Evolutionary conservation across 495 filamentous ascomycete species (phyloP).

Genomic region (Penicillium salamii): DNA sequence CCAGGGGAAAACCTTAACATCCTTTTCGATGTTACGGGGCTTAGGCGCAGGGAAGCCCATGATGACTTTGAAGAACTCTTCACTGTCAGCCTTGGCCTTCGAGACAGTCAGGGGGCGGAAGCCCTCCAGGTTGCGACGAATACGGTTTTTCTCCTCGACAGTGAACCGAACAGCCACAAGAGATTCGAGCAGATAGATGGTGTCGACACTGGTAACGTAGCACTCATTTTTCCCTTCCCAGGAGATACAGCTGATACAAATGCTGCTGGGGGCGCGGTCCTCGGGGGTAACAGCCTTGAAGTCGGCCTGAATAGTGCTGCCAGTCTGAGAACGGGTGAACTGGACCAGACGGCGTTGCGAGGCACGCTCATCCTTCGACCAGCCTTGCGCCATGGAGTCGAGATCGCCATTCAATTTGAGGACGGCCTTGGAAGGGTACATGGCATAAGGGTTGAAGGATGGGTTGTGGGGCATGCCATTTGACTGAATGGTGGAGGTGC

Average conservation of each 20-base stretch:
- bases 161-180: constrained; percentile 80
- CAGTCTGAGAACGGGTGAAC: constrained; percentile 76
- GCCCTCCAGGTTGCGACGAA: constrained; percentile 89
- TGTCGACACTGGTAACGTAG: constrained; percentile 94
- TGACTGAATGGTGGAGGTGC: constrained; percentile 75
- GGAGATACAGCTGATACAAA: constrained; percentile 86
- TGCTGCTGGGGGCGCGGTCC: constrained; percentile 67
- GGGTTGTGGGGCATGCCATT: constrained; percentile 42
- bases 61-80: constrained; percentile 97
- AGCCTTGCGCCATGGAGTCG: constrained; percentile 71
- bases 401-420: constrained; percentile 85
- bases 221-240: constrained; percentile 90
- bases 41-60: constrained; percentile 97
- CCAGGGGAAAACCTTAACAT: constrained; percentile 98
- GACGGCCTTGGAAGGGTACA: constrained; percentile 83
- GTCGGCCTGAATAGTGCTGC: constrained; percentile 66
- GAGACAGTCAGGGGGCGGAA: constrained; percentile 88
- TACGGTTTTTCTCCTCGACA: constrained; percentile 97
- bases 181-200: constrained; percentile 87
- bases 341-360: constrained; percentile 77
- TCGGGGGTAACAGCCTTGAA: constrained; percentile 70
- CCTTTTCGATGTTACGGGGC: constrained; percentile 96
- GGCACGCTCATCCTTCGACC: constrained; percentile 76
- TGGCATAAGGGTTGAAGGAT: constrained; percentile 73
- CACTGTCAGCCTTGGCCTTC: constrained; percentile 85